Conservation (phyloP, 805 yeast species). For the Hanseniaspora lindneri region DNA sequence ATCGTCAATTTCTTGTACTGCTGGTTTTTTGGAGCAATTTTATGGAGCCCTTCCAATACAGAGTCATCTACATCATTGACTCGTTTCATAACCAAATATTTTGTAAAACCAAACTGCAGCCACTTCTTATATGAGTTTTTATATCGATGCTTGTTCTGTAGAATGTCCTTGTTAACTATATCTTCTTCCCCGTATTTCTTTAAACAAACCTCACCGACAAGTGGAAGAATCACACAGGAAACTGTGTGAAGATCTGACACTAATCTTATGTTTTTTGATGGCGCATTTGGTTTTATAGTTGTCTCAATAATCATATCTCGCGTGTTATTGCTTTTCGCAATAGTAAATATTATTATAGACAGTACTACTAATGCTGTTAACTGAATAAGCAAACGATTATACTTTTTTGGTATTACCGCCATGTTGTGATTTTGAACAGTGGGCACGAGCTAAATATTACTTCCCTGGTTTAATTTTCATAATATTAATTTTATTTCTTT, state of each 20-base stretch:
- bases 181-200: not conserved
- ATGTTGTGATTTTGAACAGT: too few species aligned
- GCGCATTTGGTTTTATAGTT: not conserved
- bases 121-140: conserved; percentile 12
- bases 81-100: conserved; percentile 3
- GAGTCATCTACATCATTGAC: conserved; percentile 5
- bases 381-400: conserved; percentile 1
- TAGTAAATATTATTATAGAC: not conserved
- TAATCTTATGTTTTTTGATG: not conserved
- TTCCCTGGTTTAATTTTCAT: too few species aligned
- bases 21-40: not conserved
- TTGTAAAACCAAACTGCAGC: conserved; percentile 6
- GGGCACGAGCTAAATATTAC: too few species aligned
- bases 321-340: conserved; percentile 1
- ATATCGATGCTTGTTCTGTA: conserved; percentile 3
- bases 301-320: not conserved
- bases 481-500: too few species aligned
- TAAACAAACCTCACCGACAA: conserved; percentile 7
- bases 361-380: not conserved
- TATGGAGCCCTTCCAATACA: not conserved
- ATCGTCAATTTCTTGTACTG: conserved; percentile 5
- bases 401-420: not conserved
- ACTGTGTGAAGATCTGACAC: conserved; percentile 9
- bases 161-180: conserved; percentile 4
- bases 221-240: conserved; percentile 1